Evolutionary conservation across 768 basidiomycete species (phyloP).

Genomic region (Termitomyces sp.): DNA sequence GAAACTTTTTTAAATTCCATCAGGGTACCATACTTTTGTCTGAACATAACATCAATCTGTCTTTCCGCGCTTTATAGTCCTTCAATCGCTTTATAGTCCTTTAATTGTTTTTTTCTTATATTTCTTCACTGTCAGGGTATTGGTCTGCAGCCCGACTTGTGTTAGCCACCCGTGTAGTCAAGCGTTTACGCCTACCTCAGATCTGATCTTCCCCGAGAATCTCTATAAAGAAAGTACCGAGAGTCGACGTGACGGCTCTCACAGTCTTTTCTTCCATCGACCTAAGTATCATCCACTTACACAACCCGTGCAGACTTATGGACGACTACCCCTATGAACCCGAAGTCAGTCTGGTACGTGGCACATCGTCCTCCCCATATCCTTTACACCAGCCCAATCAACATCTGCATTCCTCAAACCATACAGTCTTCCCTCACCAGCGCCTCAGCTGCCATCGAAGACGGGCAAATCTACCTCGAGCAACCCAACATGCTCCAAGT

Average conservation of each 20-base stretch:
- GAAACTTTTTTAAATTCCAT: neutral
- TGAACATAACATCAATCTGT: neutral
- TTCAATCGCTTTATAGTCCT: neutral
- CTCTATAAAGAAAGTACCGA: neutral
- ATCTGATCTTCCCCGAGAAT: neutral
- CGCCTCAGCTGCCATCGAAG: neutral
- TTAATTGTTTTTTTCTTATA: neutral
- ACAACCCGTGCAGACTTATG: neutral
- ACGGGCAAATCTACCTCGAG: neutral
- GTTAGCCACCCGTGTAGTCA: neutral
- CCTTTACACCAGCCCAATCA: neutral
- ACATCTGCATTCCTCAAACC: neutral
- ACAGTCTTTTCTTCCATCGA: too few species aligned
- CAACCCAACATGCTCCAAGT: neutral
- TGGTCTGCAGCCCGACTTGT: neutral
- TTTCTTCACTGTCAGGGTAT: neutral
- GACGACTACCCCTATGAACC: neutral
- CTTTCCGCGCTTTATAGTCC: neutral
- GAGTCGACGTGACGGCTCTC: neutral
- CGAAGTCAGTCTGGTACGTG: neutral
- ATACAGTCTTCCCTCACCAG: neutral
- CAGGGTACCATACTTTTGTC: neutral
- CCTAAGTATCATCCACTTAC: neutral
- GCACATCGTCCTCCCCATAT: neutral
- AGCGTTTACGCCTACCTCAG: neutral